Evolutionary conservation across 2,329 filamentous ascomycete species (phyloP), one percentile per base, ranked within the genome.

Genomic region (Fusarium keratoplasticum): DNA sequence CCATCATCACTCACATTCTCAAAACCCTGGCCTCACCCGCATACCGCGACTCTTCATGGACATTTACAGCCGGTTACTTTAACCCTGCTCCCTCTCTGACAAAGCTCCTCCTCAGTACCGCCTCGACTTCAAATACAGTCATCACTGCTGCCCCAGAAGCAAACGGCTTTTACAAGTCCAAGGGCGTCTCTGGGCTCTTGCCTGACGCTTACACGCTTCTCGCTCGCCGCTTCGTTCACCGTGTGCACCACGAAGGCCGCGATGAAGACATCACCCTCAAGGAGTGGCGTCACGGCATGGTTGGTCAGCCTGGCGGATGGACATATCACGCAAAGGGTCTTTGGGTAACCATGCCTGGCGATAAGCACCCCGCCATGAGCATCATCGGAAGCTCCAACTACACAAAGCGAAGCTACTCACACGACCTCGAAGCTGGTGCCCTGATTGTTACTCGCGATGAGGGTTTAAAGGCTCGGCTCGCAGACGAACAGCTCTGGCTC

Each of bases 301-400:
- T 97, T 3, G 93, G 93, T 20, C 89, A 95, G 77, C 91, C 93
- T 0, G 94, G 87, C 1, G 96, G 95, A 1, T 99, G 97, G 96
- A 98, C 96, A 0, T 99, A 99, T 82, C 96, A 99, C 79, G 96
- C 96, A 57, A 99, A 99, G 83, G 96, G 96, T 0, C 87, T 98
- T 3, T 98, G 96, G 96, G 88, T 98, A 29, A 94, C 94, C 0
- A 86, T 96, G 64, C 90, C 93, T 0, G 86, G 87, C 2, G 89
- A 92, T 55, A 82, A 86, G 38, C 85, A 91, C 42, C 95, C 95
- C 0, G 92, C 92, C 57, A 87, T 98, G 64, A 97, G 92, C 35
- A 87, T 98, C 20, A 89, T 99, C 1, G 96, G 96, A 2, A 97
- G 94, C 80, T 96, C 93, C 11, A 99, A 99, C 81, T 99, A 98